Percentiles rank a stretch among this genome's conserved stretches.
phyloP scores from a whole-genome alignment of 2,329 filamentous ascomycete genomes.

The Pseudocercospora vitis region DNA sequence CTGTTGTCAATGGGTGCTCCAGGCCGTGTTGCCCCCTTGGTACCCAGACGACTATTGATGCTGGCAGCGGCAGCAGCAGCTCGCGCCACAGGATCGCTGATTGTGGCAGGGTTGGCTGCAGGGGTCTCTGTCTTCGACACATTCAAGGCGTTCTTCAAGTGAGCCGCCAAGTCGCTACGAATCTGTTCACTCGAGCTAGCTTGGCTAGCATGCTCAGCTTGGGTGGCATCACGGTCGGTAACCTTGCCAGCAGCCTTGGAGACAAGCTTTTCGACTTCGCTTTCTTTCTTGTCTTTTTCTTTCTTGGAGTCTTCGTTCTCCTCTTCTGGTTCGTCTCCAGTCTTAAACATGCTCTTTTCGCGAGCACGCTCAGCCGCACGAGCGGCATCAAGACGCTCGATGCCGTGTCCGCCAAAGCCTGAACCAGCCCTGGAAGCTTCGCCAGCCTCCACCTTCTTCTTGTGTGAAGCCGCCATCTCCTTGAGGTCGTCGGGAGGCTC shows the following conservation, averaged over 20 bases:
- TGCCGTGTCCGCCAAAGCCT: constrained; percentile 91
- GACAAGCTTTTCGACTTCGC: constrained; percentile 55
- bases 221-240: constrained; percentile 30
- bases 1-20: constrained; percentile 98
- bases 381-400: constrained; percentile 88
- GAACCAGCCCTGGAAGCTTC: constrained; percentile 81
- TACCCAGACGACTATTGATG: constrained; percentile 87
- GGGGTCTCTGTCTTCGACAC: constrained; percentile 65
- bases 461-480: constrained; percentile 65
- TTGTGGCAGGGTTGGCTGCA: constrained; percentile 15
- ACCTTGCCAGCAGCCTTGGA: constrained; percentile 61
- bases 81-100: constrained; percentile 41
- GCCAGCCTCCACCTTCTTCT: constrained; percentile 87
- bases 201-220: constrained; percentile 18
- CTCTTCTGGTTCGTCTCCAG: constrained; percentile 80
- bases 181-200: constrained; percentile 15
- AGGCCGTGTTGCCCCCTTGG: constrained; percentile 79
- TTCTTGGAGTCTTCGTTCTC: constrained; percentile 68
- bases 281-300: constrained; percentile 43
- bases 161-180: constrained; percentile 36
- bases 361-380: constrained; percentile 82
- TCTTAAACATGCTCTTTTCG: constrained; percentile 86
- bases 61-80: constrained; percentile 83
- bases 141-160: constrained; percentile 68
- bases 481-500: constrained; percentile 70